Evolutionary conservation across 768 basidiomycete species (phyloP).

Genomic region (Lactifluus subvellereus): DNA sequence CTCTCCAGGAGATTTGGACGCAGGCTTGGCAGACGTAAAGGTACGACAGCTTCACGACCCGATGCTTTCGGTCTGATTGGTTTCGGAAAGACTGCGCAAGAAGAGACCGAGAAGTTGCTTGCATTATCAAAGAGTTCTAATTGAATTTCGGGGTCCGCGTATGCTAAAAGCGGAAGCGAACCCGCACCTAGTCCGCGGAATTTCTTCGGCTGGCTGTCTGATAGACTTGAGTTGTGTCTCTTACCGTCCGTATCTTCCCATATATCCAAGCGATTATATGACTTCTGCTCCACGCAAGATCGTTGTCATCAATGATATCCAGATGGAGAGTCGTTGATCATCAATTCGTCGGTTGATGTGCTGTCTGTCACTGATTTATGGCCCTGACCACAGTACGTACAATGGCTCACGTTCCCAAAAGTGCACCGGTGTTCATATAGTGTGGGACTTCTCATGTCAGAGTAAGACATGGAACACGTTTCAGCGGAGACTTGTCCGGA

Average conservation of each 20-base stretch:
- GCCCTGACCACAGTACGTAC: neutral
- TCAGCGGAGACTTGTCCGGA: too few species aligned
- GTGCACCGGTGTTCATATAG: too few species aligned
- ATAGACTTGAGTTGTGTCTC: slow-evolving; percentile 1
- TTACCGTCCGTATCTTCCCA: neutral
- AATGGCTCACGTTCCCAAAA: too few species aligned
- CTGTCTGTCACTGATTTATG: neutral
- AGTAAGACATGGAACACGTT: too few species aligned
- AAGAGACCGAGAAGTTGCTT: neutral
- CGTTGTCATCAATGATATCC: neutral
- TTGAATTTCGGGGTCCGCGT: neutral
- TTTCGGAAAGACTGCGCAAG: slow-evolving; percentile 1
- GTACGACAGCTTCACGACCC: neutral
- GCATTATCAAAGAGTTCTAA: neutral
- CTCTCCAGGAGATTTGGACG: neutral
- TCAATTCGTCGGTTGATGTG: too few species aligned
- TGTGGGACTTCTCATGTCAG: too few species aligned
- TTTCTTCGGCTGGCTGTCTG: neutral
- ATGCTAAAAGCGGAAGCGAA: neutral
- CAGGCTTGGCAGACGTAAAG: slow-evolving; percentile 1
- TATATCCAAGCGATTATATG: neutral
- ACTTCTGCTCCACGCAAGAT: neutral
- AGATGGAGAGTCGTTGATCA: too few species aligned
- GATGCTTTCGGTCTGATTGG: neutral
- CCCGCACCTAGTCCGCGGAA: neutral